Evolutionary conservation across 352 stramenopile species (phyloP).

Genomic region (Phytophthora palmivora): DNA sequence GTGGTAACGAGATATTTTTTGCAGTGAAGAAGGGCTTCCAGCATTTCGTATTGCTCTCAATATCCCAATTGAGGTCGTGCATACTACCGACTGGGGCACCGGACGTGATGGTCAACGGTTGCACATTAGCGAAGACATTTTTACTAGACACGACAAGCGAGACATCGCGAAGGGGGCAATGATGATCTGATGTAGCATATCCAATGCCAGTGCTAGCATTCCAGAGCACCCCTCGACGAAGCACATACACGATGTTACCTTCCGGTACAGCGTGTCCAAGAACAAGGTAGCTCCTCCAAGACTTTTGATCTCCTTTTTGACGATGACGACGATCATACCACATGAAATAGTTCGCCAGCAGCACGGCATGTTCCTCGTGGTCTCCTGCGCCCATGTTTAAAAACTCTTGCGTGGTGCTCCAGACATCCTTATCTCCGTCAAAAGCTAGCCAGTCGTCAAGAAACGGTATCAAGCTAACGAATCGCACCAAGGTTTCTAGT

Average conservation of each 20-base stretch:
- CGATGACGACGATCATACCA: slow-evolving; percentile 73
- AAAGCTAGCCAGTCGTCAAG: slow-evolving; percentile 92
- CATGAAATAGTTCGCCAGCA: slow-evolving; percentile 92
- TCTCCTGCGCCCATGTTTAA: slow-evolving; percentile 90
- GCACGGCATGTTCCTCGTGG: slow-evolving; percentile 91
- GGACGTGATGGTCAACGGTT: slow-evolving; percentile 39
- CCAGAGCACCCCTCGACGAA: slow-evolving; percentile 81
- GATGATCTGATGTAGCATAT: slow-evolving; percentile 77
- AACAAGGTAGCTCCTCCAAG: slow-evolving; percentile 78
- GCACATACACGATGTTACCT: slow-evolving; percentile 90
- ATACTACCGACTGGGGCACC: slow-evolving; percentile 26
- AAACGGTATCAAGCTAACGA: slow-evolving; percentile 93
- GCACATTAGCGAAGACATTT: slow-evolving; percentile 93
- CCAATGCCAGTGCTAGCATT: slow-evolving; percentile 87
- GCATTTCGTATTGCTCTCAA: slow-evolving; percentile 75
- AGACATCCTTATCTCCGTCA: slow-evolving; percentile 81
- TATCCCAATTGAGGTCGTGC: slow-evolving; percentile 81
- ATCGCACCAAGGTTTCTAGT: slow-evolving; percentile 72
- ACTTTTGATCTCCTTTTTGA: slow-evolving; percentile 24
- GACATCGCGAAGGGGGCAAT: slow-evolving; percentile 88
- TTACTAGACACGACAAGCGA: slow-evolving; percentile 86
- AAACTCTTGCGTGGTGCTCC: slow-evolving; percentile 91
- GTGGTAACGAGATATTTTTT: slow-evolving; percentile 27
- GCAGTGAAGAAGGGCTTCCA: slow-evolving; percentile 90
- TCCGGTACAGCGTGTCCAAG: slow-evolving; percentile 86